phyloP scores from a whole-genome alignment of 2,329 filamentous ascomycete species.

The Cladobotryum protrusum region DNA sequence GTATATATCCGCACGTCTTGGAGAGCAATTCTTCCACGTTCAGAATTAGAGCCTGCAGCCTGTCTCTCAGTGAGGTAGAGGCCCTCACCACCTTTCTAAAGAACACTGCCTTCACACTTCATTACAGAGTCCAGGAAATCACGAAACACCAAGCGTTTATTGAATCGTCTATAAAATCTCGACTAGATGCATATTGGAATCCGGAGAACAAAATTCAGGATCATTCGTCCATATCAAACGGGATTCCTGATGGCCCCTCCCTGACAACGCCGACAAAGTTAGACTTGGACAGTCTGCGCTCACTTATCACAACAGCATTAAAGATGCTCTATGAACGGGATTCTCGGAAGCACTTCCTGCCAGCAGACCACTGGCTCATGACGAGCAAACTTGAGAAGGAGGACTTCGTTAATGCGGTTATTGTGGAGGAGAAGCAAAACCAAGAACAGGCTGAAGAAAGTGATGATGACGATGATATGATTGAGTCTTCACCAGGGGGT shows the following conservation, averaged over 20 bases:
- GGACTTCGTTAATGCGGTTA: constrained; percentile 78
- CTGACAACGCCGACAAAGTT: constrained; percentile 33
- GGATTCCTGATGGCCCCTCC: neutral
- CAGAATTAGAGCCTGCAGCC: constrained; percentile 55
- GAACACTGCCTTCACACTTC: constrained; percentile 81
- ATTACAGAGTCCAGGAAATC: constrained; percentile 71
- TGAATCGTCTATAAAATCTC: constrained; percentile 18
- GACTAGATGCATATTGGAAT: constrained; percentile 25
- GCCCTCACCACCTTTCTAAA: constrained; percentile 78
- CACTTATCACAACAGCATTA: constrained; percentile 71
- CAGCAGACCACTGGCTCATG: constrained; percentile 90
- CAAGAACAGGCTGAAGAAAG: constrained; percentile 36
- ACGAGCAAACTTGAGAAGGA: constrained; percentile 80
- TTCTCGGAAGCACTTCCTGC: constrained; percentile 78
- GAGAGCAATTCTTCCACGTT: constrained; percentile 37
- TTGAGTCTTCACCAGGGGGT: constrained; percentile 25
- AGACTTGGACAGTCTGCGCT: constrained; percentile 70
- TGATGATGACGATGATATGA: constrained; percentile 21
- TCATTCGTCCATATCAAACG: neutral
- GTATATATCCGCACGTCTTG: constrained; percentile 36
- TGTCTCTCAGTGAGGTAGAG: constrained; percentile 66
- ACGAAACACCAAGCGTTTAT: constrained; percentile 23
- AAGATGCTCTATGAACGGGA: constrained; percentile 90
- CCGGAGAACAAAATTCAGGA: constrained; percentile 8
- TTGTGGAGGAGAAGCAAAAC: constrained; percentile 77